Conservation (phyloP, 1,284 basidiomycete genomes). For the Melampsora americana region DNA sequence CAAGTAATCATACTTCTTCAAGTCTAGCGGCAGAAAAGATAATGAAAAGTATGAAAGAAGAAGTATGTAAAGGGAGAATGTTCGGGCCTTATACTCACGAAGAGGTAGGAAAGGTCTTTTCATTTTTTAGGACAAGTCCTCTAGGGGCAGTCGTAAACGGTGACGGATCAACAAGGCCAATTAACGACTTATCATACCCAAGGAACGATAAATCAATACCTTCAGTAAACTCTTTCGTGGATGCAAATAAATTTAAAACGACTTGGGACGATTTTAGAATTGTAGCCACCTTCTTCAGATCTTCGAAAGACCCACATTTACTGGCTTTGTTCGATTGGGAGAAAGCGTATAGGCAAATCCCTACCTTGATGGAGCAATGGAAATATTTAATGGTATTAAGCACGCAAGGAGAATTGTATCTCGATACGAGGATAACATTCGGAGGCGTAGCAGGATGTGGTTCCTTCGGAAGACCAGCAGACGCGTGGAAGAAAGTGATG, state of each 20-base stretch:
- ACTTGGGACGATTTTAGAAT: too few species aligned
- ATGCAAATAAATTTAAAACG: not conserved
- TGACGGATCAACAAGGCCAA: not conserved
- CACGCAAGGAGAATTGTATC: not conserved
- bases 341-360: too few species aligned
- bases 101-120: not conserved
- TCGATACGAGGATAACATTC: not conserved
- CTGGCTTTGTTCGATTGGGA: too few species aligned
- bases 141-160: too few species aligned
- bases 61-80: not conserved
- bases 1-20: not conserved
- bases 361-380: not conserved
- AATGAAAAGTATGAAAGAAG: not conserved
- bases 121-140: not conserved
- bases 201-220: not conserved
- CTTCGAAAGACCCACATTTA: too few species aligned
- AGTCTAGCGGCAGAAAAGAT: not conserved
- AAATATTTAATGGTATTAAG: not conserved
- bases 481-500: too few species aligned
- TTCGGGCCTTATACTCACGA: not conserved
- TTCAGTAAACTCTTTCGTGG: constrained; percentile 8
- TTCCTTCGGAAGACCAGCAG: too few species aligned
- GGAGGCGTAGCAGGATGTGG: too few species aligned
- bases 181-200: not conserved
- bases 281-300: too few species aligned